These are phyloP conservation scores for Hypoxylon fragiforme DNA, from an alignment of 495 filamentous ascomycete species.

Conservation along the genomic window DNA sequence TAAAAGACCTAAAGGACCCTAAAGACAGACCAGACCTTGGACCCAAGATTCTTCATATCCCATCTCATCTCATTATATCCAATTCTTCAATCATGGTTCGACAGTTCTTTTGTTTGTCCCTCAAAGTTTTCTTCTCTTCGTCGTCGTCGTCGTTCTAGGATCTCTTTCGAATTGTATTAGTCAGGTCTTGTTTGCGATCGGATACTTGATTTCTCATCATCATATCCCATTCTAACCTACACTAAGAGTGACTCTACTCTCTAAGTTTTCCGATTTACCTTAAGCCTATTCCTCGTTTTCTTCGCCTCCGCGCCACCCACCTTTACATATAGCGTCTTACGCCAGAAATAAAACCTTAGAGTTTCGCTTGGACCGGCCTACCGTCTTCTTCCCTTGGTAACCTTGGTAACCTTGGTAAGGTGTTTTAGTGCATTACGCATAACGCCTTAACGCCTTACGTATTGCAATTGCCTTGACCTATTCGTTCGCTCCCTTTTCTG, in stretches of 20 bases:
- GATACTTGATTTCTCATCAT: conserved; percentile 10
- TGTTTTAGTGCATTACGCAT: neutral
- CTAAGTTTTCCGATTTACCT: conserved; percentile 4
- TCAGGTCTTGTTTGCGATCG: conserved; percentile 14
- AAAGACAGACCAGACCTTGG: neutral
- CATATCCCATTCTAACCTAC: conserved; percentile 13
- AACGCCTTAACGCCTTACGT: conserved; percentile 3
- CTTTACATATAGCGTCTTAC: neutral
- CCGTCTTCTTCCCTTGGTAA: too few species aligned
- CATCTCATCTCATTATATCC: neutral
- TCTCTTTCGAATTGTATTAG: conserved; percentile 23
- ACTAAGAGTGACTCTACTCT: too few species aligned
- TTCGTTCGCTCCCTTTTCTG: conserved; percentile 6
- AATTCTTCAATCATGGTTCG: conserved; percentile 14
- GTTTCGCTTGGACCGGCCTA: conserved; percentile 25
- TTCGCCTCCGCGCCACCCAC: conserved; percentile 4
- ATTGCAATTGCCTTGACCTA: conserved; percentile 4
- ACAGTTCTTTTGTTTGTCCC: conserved; percentile 16
- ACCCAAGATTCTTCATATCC: neutral
- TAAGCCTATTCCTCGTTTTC: conserved; percentile 4
- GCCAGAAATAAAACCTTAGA: conserved; percentile 20
- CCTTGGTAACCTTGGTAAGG: conserved; percentile 6
- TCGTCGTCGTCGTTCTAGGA: neutral
- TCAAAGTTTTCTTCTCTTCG: conserved; percentile 19
- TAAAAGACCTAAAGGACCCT: neutral